These are phyloP conservation scores for Xylariaceae sp. DNA, from an alignment of 2,329 filamentous ascomycete species.

Conservation along the genomic window DNA sequence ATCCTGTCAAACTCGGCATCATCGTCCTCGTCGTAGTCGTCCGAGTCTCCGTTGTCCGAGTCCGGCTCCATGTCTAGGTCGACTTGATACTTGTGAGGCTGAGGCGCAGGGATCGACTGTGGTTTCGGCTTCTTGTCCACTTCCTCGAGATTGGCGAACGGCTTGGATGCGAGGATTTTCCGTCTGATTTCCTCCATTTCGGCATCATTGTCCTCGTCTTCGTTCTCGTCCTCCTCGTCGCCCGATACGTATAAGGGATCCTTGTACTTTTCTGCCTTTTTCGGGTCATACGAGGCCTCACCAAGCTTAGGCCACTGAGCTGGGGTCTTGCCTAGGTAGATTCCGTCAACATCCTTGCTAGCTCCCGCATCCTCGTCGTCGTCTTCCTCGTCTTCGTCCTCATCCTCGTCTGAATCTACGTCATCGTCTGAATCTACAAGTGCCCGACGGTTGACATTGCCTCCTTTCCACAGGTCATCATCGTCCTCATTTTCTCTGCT, in stretches of 20 bases:
- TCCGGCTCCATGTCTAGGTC: constrained; percentile 67
- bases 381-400: constrained; percentile 39
- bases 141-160: constrained; percentile 62
- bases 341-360: constrained; percentile 48
- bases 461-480: constrained; percentile 82
- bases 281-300: constrained; percentile 32
- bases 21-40: constrained; percentile 50
- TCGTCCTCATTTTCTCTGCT: constrained; percentile 62
- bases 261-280: constrained; percentile 44
- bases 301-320: constrained; percentile 31
- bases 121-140: constrained; percentile 49
- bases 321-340: constrained; percentile 55
- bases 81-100: constrained; percentile 43
- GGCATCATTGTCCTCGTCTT: constrained; percentile 62
- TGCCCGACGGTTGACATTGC: constrained; percentile 71
- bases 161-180: constrained; percentile 85
- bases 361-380: constrained; percentile 41
- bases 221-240: constrained; percentile 68
- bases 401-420: constrained; percentile 44
- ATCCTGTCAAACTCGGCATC: constrained; percentile 74
- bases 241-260: constrained; percentile 76
- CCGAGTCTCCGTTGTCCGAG: constrained; percentile 55
- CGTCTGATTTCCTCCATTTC: constrained; percentile 90
- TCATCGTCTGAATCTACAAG: constrained; percentile 47
- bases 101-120: constrained; percentile 57